These are phyloP conservation scores for Lactarius trivialis DNA, from an alignment of 768 basidiomycete species.

Conservation along the genomic window DNA sequence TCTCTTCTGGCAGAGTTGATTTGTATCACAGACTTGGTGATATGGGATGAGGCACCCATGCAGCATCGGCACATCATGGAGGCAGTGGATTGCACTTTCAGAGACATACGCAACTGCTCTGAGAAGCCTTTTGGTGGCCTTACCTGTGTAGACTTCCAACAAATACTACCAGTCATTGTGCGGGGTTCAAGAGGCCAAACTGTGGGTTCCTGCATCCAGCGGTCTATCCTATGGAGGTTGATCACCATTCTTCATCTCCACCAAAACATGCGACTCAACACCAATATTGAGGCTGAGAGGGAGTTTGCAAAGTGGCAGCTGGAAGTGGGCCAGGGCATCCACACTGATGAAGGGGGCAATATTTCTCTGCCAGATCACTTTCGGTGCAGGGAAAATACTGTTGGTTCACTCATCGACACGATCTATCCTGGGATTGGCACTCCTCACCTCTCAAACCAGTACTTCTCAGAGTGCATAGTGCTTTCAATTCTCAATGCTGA, in stretches of 20 bases:
- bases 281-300: not conserved
- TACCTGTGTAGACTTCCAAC: too few relatives aligned
- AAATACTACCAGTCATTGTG: too few relatives aligned
- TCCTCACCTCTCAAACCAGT: slow-evolving; percentile 22
- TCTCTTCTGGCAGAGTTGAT: too few relatives aligned
- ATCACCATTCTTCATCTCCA: slow-evolving; percentile 31
- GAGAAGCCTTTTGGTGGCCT: too few relatives aligned
- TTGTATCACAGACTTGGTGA: too few relatives aligned
- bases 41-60: too few relatives aligned
- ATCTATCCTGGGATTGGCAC: slow-evolving; percentile 22
- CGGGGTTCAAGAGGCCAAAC: slow-evolving; percentile 36
- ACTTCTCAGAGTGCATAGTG: slow-evolving; percentile 22
- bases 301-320: slow-evolving; percentile 4
- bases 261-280: not conserved
- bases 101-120: too few relatives aligned
- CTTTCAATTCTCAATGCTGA: slow-evolving; percentile 27
- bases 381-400: not conserved
- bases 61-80: too few relatives aligned
- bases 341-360: not conserved
- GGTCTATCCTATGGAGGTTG: slow-evolving; percentile 43
- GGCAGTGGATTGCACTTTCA: too few relatives aligned
- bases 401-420: not conserved
- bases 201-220: slow-evolving; percentile 40
- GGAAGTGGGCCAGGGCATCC: not conserved
- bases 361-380: not conserved